phyloP scores from a whole-genome alignment of 1,284 basidiomycete genomes.

The Cutaneotrichosporon sp. region DNA sequence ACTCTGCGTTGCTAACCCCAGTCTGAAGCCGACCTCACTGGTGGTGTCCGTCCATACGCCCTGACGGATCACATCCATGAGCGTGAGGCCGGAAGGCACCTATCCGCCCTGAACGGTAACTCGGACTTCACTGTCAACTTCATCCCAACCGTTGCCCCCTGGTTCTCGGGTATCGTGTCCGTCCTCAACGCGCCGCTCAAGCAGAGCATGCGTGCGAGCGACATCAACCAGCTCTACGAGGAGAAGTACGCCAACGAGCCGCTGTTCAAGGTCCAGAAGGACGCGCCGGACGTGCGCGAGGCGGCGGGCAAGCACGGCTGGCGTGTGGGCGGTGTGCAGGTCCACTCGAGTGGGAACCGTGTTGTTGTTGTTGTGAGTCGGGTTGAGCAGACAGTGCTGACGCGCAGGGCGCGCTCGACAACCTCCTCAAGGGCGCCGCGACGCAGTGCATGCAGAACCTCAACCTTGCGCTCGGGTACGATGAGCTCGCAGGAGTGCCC shows the following conservation, averaged over 20 bases:
- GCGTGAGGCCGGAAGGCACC: slow-evolving; percentile 81
- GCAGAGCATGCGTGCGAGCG: slow-evolving; percentile 60
- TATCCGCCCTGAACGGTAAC: slow-evolving; percentile 61
- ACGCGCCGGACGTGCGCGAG: slow-evolving; percentile 72
- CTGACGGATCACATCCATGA: slow-evolving; percentile 98
- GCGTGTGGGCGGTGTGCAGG: slow-evolving; percentile 88
- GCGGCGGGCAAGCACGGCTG: slow-evolving; percentile 80
- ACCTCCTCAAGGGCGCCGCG: slow-evolving; percentile 93
- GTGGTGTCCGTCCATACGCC: slow-evolving; percentile 76
- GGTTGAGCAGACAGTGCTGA: slow-evolving; percentile 36
- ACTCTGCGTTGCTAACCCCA: not conserved
- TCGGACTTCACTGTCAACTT: slow-evolving; percentile 68
- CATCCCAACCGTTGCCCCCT: slow-evolving; percentile 80
- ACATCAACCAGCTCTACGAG: slow-evolving; percentile 71
- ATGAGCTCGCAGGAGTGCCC: slow-evolving; percentile 82
- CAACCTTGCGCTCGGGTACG: slow-evolving; percentile 88
- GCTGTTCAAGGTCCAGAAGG: slow-evolving; percentile 62
- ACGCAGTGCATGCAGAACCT: slow-evolving; percentile 98
- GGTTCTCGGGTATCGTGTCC: slow-evolving; percentile 95
- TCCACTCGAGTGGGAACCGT: slow-evolving; percentile 78
- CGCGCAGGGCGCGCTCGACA: slow-evolving; percentile 75
- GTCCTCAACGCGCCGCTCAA: slow-evolving; percentile 76
- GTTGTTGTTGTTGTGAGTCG: slow-evolving; percentile 74
- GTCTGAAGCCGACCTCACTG: slow-evolving; percentile 64
- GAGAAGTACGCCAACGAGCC: slow-evolving; percentile 71